Percentiles rank a stretch among this genome's conserved stretches.
These are phyloP conservation scores for Pythium dissimile DNA, from an alignment of 352 stramenopile genomes.

Conservation along the genomic window DNA sequence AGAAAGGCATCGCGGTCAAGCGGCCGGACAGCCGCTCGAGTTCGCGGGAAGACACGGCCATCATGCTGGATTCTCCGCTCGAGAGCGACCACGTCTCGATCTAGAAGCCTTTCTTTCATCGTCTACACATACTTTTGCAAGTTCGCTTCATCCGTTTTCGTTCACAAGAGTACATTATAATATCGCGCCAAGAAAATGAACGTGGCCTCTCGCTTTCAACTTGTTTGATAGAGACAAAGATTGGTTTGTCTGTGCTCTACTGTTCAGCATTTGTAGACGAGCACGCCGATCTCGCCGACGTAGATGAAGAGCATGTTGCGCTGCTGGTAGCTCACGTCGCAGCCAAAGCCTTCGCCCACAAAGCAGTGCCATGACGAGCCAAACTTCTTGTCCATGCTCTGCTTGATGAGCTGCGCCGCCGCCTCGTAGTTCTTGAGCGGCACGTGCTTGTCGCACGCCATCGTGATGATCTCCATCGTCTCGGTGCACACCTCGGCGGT, in stretches of 20 bases:
- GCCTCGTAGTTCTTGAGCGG: slow-evolving; percentile 94
- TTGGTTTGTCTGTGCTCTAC: neutral
- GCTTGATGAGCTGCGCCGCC: slow-evolving; percentile 91
- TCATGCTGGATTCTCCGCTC: slow-evolving; percentile 15
- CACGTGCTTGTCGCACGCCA: slow-evolving; percentile 95
- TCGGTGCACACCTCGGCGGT: slow-evolving; percentile 93
- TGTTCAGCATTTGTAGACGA: slow-evolving; percentile 92
- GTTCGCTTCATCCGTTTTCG: neutral
- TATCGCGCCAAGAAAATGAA: too few species aligned
- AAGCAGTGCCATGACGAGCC: slow-evolving; percentile 94
- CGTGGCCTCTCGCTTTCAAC: neutral
- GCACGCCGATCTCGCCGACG: slow-evolving; percentile 91
- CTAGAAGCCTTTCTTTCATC: neutral
- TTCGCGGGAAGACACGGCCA: slow-evolving; percentile 17
- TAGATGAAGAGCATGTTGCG: slow-evolving; percentile 95
- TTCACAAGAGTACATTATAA: too few species aligned
- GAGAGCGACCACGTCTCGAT: slow-evolving; percentile 3
- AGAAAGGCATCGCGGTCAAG: neutral
- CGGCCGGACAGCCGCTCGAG: slow-evolving; percentile 9
- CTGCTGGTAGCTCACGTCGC: slow-evolving; percentile 96
- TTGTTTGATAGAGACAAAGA: neutral
- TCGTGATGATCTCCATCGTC: slow-evolving; percentile 95
- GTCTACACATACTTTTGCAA: neutral
- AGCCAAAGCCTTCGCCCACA: slow-evolving; percentile 95
- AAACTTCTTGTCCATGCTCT: slow-evolving; percentile 98